These are phyloP conservation scores for Chaetoceros muelleri DNA, from an alignment of 108 stramenopile genomes.

Conservation along the genomic window DNA sequence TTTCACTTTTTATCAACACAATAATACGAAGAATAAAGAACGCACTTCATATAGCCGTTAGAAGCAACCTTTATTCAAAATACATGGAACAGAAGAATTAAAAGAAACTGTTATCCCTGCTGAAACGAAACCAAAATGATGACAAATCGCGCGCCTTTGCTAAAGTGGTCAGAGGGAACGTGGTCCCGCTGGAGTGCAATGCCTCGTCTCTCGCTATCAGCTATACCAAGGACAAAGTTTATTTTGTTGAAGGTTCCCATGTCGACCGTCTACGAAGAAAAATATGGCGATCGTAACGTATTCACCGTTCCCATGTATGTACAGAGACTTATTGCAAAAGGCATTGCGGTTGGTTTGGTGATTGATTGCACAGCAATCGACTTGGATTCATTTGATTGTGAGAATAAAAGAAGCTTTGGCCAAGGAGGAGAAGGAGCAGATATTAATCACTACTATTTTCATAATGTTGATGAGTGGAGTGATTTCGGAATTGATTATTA, in stretches of 20 bases:
- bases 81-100: no score
- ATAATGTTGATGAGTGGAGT: conserved; percentile 36
- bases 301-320: conserved; percentile 35
- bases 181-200: conserved; percentile 28
- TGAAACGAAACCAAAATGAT: no score
- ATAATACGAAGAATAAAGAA: no score
- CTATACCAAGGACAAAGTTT: conserved; percentile 26
- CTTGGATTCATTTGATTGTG: conserved; percentile 24
- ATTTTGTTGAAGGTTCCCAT: conserved; percentile 27
- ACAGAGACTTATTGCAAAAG: conserved; percentile 24
- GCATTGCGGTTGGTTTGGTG: conserved; percentile 24
- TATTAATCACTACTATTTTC: conserved; percentile 21
- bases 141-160: conserved; percentile 23
- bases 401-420: neutral
- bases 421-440: neutral
- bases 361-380: conserved; percentile 38
- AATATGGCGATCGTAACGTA: conserved; percentile 37
- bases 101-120: no score
- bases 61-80: no score
- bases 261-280: conserved; percentile 34
- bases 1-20: no score
- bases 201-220: conserved; percentile 22
- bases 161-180: conserved; percentile 26
- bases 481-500: conserved; percentile 38
- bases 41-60: no score